Conservation (phyloP, 2,329 filamentous ascomycete genomes). For the Ramularia endophylla region DNA sequence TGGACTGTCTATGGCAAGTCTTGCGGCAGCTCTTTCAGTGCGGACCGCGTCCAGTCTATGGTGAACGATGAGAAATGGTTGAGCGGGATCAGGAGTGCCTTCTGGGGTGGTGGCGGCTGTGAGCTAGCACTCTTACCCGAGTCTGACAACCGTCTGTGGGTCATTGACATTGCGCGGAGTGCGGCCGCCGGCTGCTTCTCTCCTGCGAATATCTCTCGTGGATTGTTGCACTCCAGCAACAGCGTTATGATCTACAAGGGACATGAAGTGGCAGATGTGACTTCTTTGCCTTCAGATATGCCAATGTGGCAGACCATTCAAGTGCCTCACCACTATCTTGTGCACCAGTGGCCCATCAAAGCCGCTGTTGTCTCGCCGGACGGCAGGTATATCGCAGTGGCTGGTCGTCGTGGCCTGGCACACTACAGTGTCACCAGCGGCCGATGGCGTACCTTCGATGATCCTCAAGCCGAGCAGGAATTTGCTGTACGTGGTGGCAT, state of each 20-base stretch:
- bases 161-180: conserved; percentile 87
- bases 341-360: conserved; percentile 90
- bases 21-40: conserved; percentile 74
- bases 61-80: conserved; percentile 78
- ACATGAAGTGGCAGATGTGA: conserved; percentile 84
- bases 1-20: conserved; percentile 98
- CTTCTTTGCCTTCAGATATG: conserved; percentile 83
- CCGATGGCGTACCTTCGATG: conserved; percentile 90
- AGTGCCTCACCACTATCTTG: conserved; percentile 75
- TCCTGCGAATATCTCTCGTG: conserved; percentile 82
- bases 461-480: conserved; percentile 73
- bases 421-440: conserved; percentile 95
- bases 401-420: conserved; percentile 83
- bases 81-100: conserved; percentile 67
- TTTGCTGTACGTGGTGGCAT: conserved; percentile 92
- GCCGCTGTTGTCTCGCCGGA: conserved; percentile 84
- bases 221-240: conserved; percentile 79
- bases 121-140: conserved; percentile 67
- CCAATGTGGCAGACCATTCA: conserved; percentile 93
- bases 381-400: conserved; percentile 90
- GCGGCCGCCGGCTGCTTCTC: conserved; percentile 90
- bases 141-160: conserved; percentile 74
- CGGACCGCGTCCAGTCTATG: conserved; percentile 58
- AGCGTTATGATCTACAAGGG: conserved; percentile 90
- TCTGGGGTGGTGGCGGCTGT: conserved; percentile 83